Evolutionary conservation across 331 rosid species (phyloP).

Genomic region (Acacia concinna): DNA sequence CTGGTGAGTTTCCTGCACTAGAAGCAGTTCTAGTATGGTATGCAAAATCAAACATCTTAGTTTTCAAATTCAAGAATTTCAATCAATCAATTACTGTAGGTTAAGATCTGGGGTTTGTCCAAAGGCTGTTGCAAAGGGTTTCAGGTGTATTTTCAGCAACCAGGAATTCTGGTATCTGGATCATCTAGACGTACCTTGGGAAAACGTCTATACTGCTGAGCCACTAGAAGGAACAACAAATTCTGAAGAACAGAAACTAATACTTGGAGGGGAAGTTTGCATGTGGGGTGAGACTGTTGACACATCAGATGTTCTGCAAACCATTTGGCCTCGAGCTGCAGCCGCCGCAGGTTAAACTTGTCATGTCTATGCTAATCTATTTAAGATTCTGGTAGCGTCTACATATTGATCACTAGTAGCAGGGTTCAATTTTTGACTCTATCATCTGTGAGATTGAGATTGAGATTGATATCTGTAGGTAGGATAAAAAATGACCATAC

Average conservation of each 20-base stretch:
- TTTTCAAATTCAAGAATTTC: conserved; percentile 28
- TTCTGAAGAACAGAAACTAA: conserved; percentile 63
- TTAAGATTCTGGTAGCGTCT: background rate
- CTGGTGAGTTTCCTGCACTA: conserved; percentile 61
- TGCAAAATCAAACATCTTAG: conserved; percentile 14
- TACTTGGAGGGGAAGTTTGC: conserved; percentile 98
- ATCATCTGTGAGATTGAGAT: background rate
- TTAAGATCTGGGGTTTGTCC: conserved; percentile 86
- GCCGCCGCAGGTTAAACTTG: conserved; percentile 85
- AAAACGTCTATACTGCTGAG: conserved; percentile 64
- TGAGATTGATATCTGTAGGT: background rate
- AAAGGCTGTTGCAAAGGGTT: conserved; percentile 76
- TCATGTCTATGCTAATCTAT: conserved; percentile 6
- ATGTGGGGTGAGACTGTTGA: conserved; percentile 94
- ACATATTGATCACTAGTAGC: background rate
- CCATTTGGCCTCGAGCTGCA: conserved; percentile 99
- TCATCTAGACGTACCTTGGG: conserved; percentile 92
- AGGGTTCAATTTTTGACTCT: background rate
- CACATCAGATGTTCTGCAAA: conserved; percentile 81
- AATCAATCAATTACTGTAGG: conserved; percentile 47
- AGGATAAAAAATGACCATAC: background rate
- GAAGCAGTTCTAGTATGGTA: conserved; percentile 17
- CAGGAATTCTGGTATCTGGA: conserved; percentile 97
- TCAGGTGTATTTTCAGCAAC: conserved; percentile 92
- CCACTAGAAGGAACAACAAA: conserved; percentile 72